Evolutionary conservation across 192 early-diverging fungal species (phyloP), one percentile per base, ranked within the genome.

Genomic region (Entomortierella lignicola): DNA sequence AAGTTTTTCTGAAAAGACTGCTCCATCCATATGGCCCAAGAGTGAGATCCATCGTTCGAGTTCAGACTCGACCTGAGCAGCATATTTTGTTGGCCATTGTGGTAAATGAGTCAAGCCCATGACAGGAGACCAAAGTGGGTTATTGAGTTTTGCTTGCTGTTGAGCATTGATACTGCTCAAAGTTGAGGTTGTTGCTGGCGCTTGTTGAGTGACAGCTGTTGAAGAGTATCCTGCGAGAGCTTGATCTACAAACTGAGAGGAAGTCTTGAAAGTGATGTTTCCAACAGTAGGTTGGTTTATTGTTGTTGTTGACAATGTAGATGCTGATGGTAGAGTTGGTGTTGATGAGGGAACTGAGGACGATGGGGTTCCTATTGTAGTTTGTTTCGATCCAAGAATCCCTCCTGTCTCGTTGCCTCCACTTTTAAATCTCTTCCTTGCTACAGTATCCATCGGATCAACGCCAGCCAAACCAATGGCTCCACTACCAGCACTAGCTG

Each of bases 121-220:
- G n/a, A 62, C 48, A 2, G 65, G 74, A 15, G 74, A 77, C 74
- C 74, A 77, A 2, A 77, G 74, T 25, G 74, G 74, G 31, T 77
- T 77, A 41, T 42, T 77, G 26, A 64, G 17, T 34, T 77, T 77
- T 20, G 60, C 60, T 27, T 60, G 54, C 8, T 63, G 43, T 29
- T 58, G 60, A 1, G 27, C 26, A 13, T 31, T 56, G n/a, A 27
- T 17, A 43, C 52, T 57, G 29, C 44, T 55, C 26, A 23, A 7
- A 12, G 54, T 56, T 15, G 67, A 55, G 8, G 48, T 34, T 0
- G 60, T 25, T 11, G 42, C 43, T 58, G 60, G 13, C 21, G 60
- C 56, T 29, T 37, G 31, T 32, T 63, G 61, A 51, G 56, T 15
- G 18, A 21, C 31, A 10, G 32, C 26, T 39, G 62, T 21, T 44